Percentiles rank a stretch among this genome's conserved stretches.
Evolutionary conservation across 768 basidiomycete species (phyloP).

Genomic region (Lentinula sp.): DNA sequence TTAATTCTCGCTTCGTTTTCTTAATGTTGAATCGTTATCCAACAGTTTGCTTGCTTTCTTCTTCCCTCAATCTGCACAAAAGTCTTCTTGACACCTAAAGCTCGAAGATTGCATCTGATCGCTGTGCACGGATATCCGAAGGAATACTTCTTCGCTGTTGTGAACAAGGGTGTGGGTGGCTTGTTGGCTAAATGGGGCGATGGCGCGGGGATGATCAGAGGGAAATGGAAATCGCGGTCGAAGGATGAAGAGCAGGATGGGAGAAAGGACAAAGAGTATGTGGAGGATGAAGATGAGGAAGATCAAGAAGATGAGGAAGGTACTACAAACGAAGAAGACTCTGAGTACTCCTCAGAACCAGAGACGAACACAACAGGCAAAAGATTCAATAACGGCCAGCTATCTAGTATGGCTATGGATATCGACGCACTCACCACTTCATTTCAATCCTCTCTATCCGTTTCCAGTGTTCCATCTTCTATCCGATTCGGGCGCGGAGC

Average conservation of each 20-base stretch:
- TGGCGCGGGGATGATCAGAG: slow-evolving; percentile 73
- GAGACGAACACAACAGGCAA: neutral
- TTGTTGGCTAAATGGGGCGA: slow-evolving; percentile 68
- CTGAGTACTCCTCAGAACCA: slow-evolving; percentile 3
- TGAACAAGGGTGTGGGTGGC: slow-evolving; percentile 85
- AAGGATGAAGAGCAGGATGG: neutral
- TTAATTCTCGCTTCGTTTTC: neutral
- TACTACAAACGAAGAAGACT: slow-evolving; percentile 7
- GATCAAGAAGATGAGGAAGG: slow-evolving; percentile 17
- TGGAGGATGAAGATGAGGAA: slow-evolving; percentile 18
- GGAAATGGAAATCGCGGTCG: slow-evolving; percentile 57
- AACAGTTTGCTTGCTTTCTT: slow-evolving; percentile 76
- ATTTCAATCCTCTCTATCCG: slow-evolving; percentile 6
- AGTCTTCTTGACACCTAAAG: slow-evolving; percentile 66
- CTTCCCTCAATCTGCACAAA: slow-evolving; percentile 39
- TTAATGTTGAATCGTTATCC: neutral
- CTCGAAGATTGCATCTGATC: slow-evolving; percentile 76
- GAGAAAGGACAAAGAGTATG: slow-evolving; percentile 16
- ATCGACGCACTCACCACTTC: slow-evolving; percentile 3
- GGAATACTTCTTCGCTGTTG: slow-evolving; percentile 87
- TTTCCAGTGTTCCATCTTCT: slow-evolving; percentile 37
- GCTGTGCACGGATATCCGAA: slow-evolving; percentile 79
- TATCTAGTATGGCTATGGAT: neutral
- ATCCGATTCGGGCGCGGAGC: slow-evolving; percentile 52
- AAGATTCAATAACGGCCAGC: neutral